Percentiles rank a stretch among this genome's conserved stretches.
Evolutionary conservation across 176 grass and related monocot genomes (phyloP).

Genomic region (Ampelocalamus luodianensis): DNA sequence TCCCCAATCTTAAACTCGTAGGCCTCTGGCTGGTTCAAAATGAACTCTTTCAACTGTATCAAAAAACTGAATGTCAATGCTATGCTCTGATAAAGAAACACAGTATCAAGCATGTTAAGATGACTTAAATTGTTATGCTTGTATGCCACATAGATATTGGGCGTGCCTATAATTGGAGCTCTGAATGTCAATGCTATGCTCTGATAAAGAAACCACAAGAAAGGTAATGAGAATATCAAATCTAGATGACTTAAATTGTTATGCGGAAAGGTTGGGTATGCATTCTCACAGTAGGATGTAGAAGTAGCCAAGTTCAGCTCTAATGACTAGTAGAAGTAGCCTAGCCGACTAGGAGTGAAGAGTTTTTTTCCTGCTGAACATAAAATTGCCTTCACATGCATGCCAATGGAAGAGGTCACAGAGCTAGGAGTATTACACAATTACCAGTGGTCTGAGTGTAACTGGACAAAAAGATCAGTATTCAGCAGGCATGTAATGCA

Average conservation of each 20-base stretch:
- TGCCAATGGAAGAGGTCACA: neutral
- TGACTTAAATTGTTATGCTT: no score
- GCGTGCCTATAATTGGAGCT: neutral
- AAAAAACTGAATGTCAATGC: no score
- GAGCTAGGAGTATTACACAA: neutral
- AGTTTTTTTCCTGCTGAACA: neutral
- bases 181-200: neutral
- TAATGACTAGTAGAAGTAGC: neutral
- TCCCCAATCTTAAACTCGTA: constrained; percentile 90
- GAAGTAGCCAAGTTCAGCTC: no score
- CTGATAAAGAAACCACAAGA: neutral
- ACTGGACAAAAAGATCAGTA: no score
- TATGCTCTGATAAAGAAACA: no score
- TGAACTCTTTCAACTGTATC: constrained; percentile 78
- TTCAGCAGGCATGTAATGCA: no score
- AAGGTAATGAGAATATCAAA: neutral
- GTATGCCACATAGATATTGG: no score
- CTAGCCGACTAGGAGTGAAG: neutral
- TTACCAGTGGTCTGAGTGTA: no score
- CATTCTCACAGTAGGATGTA: neutral
- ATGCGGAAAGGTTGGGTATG: no score
- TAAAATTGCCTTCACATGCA: neutral
- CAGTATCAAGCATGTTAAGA: no score
- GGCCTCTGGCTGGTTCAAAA: constrained; percentile 71
- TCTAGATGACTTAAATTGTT: neutral